Percentiles rank a stretch among this genome's conserved stretches.
phyloP scores from a whole-genome alignment of 2,329 filamentous ascomycete species.

The Arthrinium phaeospermum region DNA sequence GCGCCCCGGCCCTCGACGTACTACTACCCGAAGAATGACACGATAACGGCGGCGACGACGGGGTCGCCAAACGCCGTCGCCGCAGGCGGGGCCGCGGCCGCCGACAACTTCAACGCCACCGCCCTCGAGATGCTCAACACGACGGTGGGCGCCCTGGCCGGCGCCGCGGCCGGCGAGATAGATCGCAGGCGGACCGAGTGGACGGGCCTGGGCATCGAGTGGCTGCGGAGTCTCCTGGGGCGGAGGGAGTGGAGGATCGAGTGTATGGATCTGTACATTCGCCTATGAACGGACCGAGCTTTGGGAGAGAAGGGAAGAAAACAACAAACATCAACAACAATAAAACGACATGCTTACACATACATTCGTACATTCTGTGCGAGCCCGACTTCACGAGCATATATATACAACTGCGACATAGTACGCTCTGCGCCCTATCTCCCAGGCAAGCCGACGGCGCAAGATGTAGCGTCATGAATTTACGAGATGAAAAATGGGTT shows the following conservation, averaged over 20 bases:
- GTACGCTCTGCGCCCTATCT: neutral
- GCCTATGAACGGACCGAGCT: slow-evolving; percentile 57
- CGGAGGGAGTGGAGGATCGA: slow-evolving; percentile 88
- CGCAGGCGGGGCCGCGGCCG: slow-evolving; percentile 24
- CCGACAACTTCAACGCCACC: slow-evolving; percentile 52
- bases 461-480: neutral
- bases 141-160: slow-evolving; percentile 71
- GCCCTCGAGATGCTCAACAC: slow-evolving; percentile 67
- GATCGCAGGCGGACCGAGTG: slow-evolving; percentile 65
- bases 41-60: slow-evolving; percentile 2
- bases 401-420: neutral
- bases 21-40: slow-evolving; percentile 28
- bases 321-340: neutral
- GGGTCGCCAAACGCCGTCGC: slow-evolving; percentile 21
- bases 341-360: neutral
- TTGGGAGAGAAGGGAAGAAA: neutral
- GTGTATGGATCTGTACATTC: slow-evolving; percentile 86
- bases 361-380: neutral
- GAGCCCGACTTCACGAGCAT: neutral
- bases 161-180: slow-evolving; percentile 69
- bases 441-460: neutral
- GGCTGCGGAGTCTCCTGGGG: slow-evolving; percentile 82
- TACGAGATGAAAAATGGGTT: neutral
- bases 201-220: slow-evolving; percentile 82
- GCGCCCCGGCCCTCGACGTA: slow-evolving; percentile 67